These are phyloP conservation scores for Ogataea trehaloabstinens DNA, from an alignment of 805 yeast genomes.

Conservation along the genomic window DNA sequence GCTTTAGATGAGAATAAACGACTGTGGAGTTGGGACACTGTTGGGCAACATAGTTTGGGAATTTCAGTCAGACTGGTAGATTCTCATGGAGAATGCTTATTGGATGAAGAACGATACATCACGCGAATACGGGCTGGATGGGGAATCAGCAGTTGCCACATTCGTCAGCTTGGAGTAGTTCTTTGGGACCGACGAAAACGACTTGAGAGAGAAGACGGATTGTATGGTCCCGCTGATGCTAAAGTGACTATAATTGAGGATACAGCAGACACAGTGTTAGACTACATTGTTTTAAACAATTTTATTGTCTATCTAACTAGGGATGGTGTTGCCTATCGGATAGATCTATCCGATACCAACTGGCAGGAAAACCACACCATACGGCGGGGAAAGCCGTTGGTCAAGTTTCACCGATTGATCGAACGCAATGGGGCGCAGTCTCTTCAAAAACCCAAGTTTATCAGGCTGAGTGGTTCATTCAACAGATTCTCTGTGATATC, in stretches of 20 bases:
- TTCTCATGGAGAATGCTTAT: constrained; percentile 6
- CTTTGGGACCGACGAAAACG: constrained; percentile 48
- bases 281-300: constrained; percentile 55
- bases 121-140: constrained; percentile 63
- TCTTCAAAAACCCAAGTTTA: constrained; percentile 33
- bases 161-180: constrained; percentile 51
- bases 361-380: constrained; percentile 10
- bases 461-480: constrained; percentile 55
- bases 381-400: constrained; percentile 5
- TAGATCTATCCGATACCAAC: constrained; percentile 28
- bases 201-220: constrained; percentile 23
- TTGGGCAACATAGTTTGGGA: constrained; percentile 38
- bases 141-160: constrained; percentile 52
- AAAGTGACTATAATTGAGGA: constrained; percentile 36
- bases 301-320: constrained; percentile 48
- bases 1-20: constrained; percentile 51
- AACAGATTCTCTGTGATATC: constrained; percentile 55
- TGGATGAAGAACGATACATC: constrained; percentile 27
- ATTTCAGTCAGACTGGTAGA: constrained; percentile 41
- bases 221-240: constrained; percentile 34
- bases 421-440: constrained; percentile 28
- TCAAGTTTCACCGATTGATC: constrained; percentile 32
- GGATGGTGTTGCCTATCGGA: constrained; percentile 40
- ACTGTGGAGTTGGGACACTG: constrained; percentile 63
- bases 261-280: constrained; percentile 42